Evolutionary conservation across 129 eudicot genomes (phyloP).

Genomic region (Flaveria robusta): DNA sequence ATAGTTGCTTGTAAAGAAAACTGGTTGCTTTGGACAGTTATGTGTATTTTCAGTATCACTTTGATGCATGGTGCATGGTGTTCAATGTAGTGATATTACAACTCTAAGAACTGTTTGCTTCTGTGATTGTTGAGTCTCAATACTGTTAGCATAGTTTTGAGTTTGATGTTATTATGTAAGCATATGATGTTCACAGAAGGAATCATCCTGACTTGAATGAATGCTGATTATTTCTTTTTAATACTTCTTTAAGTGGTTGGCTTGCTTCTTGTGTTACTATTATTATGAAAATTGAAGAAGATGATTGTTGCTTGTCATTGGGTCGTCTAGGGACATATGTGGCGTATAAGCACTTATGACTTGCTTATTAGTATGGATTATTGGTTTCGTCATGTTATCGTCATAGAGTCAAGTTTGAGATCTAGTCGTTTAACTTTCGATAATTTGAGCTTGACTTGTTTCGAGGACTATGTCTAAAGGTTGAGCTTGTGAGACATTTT

Average conservation of each 20-base stretch:
- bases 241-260: background rate
- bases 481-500: too few species aligned
- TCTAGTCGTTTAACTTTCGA: too few species aligned
- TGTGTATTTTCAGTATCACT: conserved; percentile 10
- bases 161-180: conserved; percentile 19
- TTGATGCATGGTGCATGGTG: background rate
- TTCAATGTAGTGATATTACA: background rate
- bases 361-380: too few species aligned
- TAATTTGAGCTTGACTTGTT: too few species aligned
- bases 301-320: too few species aligned
- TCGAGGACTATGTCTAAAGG: too few species aligned
- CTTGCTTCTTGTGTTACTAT: background rate
- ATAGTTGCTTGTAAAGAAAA: conserved; percentile 10
- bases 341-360: too few species aligned
- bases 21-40: conserved; percentile 1
- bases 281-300: too few species aligned
- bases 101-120: conserved; percentile 5
- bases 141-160: background rate
- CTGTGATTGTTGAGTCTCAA: conserved; percentile 5
- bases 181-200: conserved; percentile 5
- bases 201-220: background rate
- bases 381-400: too few species aligned
- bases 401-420: too few species aligned
- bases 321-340: too few species aligned
- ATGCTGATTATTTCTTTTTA: background rate